phyloP scores from a whole-genome alignment of 2,329 filamentous ascomycete genomes.

The Pleoardoris graminearum region DNA sequence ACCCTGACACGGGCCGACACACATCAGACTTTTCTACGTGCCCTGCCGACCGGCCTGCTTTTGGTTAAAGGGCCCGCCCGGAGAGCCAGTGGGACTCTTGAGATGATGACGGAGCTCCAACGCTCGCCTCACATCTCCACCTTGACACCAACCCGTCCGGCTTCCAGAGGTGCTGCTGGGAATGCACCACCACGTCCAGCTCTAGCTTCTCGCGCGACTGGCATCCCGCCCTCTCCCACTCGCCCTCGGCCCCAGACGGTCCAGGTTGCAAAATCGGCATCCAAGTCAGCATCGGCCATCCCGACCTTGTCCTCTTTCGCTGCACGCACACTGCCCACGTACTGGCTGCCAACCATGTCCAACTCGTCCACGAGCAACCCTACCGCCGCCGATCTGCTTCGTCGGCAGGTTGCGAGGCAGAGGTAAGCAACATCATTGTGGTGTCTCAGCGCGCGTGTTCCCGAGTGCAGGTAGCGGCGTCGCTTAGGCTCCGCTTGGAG shows the following conservation, averaged over 20 bases:
- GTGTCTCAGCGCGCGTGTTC: constrained; percentile 6
- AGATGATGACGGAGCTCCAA: constrained; percentile 40
- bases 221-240: constrained; percentile 27
- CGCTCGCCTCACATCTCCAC: constrained; percentile 21
- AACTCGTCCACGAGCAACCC: constrained; percentile 47
- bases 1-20: no score
- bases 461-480: neutral
- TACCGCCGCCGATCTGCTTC: constrained; percentile 60
- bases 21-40: constrained; percentile 40
- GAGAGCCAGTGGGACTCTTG: constrained; percentile 32
- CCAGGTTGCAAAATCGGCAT: constrained; percentile 43
- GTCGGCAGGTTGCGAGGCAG: constrained; percentile 61
- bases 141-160: constrained; percentile 11
- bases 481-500: constrained; percentile 9
- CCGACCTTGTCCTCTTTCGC: constrained; percentile 49
- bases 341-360: constrained; percentile 30
- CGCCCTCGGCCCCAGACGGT: constrained; percentile 28
- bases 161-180: constrained; percentile 26
- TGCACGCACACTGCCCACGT: constrained; percentile 33
- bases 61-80: constrained; percentile 37
- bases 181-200: constrained; percentile 30
- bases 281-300: constrained; percentile 50
- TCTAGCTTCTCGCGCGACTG: constrained; percentile 39
- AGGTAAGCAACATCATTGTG: constrained; percentile 52
- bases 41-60: constrained; percentile 34